Conservation (phyloP, 257 asterid species). For the Nicotiana tabacum region DNA sequence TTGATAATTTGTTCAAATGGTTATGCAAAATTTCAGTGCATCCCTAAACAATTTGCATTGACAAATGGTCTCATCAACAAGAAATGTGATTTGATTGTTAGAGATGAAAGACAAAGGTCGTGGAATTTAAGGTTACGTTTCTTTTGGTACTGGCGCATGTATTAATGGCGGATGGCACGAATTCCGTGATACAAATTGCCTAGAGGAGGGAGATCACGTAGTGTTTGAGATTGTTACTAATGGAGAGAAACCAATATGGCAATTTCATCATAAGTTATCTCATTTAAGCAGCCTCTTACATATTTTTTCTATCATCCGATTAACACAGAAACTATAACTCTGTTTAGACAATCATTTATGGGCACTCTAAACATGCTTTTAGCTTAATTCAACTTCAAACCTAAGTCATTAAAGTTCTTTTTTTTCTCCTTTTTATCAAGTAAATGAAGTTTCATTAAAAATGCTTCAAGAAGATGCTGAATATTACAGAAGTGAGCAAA, state of each 20-base stretch:
- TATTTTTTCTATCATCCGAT: too few relatives aligned
- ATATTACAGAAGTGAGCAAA: too few relatives aligned
- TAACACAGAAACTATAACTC: neutral
- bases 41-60: neutral
- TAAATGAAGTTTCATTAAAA: too few relatives aligned
- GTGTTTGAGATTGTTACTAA: neutral
- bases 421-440: too few relatives aligned
- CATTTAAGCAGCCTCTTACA: neutral
- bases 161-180: neutral
- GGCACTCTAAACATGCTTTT: too few relatives aligned
- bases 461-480: too few relatives aligned
- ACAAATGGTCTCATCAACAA: neutral
- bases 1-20: neutral
- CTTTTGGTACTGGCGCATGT: neutral
- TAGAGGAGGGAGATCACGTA: neutral
- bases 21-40: neutral
- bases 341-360: too few relatives aligned
- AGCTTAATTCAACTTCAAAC: too few relatives aligned
- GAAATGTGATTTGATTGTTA: neutral
- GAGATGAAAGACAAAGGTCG: neutral
- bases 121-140: slow-evolving; percentile 5
- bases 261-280: neutral
- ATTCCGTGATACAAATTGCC: neutral
- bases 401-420: too few relatives aligned
- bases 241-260: neutral